Evolutionary conservation across 2,329 filamentous ascomycete genomes (phyloP).

Genomic region (Sporothrix curviconia): DNA sequence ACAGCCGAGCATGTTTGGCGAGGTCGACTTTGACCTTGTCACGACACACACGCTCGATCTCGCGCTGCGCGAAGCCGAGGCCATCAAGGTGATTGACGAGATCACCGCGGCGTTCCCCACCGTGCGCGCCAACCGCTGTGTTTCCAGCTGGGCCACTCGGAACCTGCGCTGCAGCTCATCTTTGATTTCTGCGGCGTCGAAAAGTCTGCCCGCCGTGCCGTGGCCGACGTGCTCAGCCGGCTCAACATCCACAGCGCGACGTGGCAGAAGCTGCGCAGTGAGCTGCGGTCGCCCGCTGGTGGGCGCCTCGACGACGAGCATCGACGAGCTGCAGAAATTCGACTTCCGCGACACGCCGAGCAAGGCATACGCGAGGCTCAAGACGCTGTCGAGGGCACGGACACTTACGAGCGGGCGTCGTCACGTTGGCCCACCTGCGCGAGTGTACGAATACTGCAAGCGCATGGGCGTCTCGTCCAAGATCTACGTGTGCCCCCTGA

Average conservation of each 20-base stretch:
- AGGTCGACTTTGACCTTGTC: constrained; percentile 96
- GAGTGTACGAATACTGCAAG: constrained; percentile 72
- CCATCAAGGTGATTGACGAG: constrained; percentile 90
- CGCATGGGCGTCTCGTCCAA: constrained; percentile 69
- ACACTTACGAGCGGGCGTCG: constrained; percentile 67
- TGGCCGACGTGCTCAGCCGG: constrained; percentile 79
- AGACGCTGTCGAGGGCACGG: constrained; percentile 53
- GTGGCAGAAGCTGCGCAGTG: constrained; percentile 76
- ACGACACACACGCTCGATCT: constrained; percentile 74
- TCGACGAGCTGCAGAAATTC: constrained; percentile 85
- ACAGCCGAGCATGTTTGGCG: constrained; percentile 74
- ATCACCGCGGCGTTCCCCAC: constrained; percentile 75
- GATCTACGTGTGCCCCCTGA: constrained; percentile 77
- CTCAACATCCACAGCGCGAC: constrained; percentile 74
- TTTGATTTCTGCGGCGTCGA: constrained; percentile 84
- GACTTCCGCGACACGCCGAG: constrained; percentile 67
- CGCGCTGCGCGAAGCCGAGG: constrained; percentile 85
- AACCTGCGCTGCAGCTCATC: constrained; percentile 78
- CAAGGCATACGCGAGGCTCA: constrained; percentile 52
- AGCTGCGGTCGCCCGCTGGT: constrained; percentile 75
- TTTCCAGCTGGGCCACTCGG: constrained; percentile 84
- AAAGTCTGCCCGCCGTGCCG: constrained; percentile 56
- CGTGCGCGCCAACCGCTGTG: constrained; percentile 67
- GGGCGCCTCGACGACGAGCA: constrained; percentile 77
- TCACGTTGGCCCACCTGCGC: constrained; percentile 73